These are phyloP conservation scores for Scleroderma citrinum DNA, from an alignment of 768 basidiomycete species.

Conservation along the genomic window DNA sequence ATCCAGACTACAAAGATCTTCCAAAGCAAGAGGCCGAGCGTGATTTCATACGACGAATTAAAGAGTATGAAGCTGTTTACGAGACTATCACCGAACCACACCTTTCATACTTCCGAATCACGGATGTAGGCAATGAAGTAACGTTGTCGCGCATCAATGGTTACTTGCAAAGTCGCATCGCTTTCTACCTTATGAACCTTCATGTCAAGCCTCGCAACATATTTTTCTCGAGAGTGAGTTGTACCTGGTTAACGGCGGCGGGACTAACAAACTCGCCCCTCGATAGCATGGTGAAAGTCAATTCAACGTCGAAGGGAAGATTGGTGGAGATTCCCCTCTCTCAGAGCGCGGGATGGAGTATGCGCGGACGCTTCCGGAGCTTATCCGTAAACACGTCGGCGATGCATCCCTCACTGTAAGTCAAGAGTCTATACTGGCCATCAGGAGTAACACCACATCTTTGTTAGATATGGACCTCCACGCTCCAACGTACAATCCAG, in stretches of 20 bases:
- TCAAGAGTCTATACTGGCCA: slow-evolving; percentile 3
- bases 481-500: slow-evolving; percentile 86
- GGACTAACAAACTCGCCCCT: slow-evolving; percentile 5
- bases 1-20: slow-evolving; percentile 94
- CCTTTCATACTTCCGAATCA: slow-evolving; percentile 85
- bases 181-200: slow-evolving; percentile 97
- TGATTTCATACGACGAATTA: slow-evolving; percentile 90
- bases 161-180: slow-evolving; percentile 94
- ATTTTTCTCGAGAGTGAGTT: slow-evolving; percentile 84
- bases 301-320: slow-evolving; percentile 93
- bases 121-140: slow-evolving; percentile 89
- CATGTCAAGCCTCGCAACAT: slow-evolving; percentile 96
- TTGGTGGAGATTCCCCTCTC: slow-evolving; percentile 92
- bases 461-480: slow-evolving; percentile 97
- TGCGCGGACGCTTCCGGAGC: slow-evolving; percentile 73
- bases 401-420: slow-evolving; percentile 78
- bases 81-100: slow-evolving; percentile 91
- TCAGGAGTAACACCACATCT: slow-evolving; percentile 1
- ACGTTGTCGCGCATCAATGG: slow-evolving; percentile 84
- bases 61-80: slow-evolving; percentile 91
- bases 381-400: slow-evolving; percentile 89
- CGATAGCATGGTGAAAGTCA: slow-evolving; percentile 94
- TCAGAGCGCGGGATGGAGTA: slow-evolving; percentile 84
- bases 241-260: slow-evolving; percentile 1
- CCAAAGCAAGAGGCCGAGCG: slow-evolving; percentile 77